Evolutionary conservation across 2,329 filamentous ascomycete species (phyloP).

Genomic region (Fusarium setosum): DNA sequence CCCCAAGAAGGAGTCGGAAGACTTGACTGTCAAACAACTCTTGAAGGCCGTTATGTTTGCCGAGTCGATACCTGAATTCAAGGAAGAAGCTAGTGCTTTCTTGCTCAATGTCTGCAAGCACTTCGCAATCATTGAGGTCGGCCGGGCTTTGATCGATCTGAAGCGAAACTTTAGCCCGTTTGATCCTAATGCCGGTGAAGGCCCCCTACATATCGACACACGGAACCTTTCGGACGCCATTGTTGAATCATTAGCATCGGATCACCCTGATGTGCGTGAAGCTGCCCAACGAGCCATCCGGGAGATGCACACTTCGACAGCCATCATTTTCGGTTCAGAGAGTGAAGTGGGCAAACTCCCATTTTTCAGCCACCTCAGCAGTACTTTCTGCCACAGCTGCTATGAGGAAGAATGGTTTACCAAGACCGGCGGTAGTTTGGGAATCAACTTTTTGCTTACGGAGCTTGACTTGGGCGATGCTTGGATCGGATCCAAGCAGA

Average conservation of each 20-base stretch:
- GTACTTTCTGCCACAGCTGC: slow-evolving; percentile 91
- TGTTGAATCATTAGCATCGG: slow-evolving; percentile 89
- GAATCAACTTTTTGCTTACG: slow-evolving; percentile 88
- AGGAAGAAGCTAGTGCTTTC: slow-evolving; percentile 79
- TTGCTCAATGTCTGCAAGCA: slow-evolving; percentile 87
- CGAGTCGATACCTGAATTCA: slow-evolving; percentile 83
- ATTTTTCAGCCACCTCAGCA: slow-evolving; percentile 86
- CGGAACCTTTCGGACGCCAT: slow-evolving; percentile 89
- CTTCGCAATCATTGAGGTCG: slow-evolving; percentile 90
- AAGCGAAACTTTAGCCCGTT: slow-evolving; percentile 84
- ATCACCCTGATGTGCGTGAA: slow-evolving; percentile 82
- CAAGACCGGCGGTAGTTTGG: slow-evolving; percentile 91
- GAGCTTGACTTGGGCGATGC: slow-evolving; percentile 84
- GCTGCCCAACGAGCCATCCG: slow-evolving; percentile 83
- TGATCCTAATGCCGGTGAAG: slow-evolving; percentile 87
- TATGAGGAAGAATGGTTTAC: slow-evolving; percentile 99
- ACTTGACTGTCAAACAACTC: slow-evolving; percentile 84
- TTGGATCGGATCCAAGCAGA: slow-evolving; percentile 86
- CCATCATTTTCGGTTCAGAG: slow-evolving; percentile 81
- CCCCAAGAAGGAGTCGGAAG: slow-evolving; percentile 86
- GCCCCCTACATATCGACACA: slow-evolving; percentile 87
- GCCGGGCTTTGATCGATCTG: slow-evolving; percentile 81
- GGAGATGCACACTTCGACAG: slow-evolving; percentile 80
- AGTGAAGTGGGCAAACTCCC: slow-evolving; percentile 79
- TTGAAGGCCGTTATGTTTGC: slow-evolving; percentile 91